Conservation (phyloP, 768 basidiomycete genomes). For the Lanmaoa pseudosensibilis region DNA sequence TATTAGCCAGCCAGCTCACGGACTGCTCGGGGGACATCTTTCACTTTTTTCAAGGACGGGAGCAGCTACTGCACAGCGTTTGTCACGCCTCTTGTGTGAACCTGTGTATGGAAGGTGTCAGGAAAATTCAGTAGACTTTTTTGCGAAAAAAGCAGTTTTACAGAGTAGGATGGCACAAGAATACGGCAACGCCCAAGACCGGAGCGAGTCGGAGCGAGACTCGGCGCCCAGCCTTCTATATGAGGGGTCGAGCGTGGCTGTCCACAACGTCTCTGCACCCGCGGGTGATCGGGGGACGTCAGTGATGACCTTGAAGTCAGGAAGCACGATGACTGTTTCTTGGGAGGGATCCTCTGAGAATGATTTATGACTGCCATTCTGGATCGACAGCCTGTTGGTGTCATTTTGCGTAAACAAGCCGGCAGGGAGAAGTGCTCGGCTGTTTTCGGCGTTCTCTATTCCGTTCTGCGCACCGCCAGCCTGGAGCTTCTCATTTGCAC, state of each 20-base stretch:
- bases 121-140: background rate
- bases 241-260: constrained; percentile 58
- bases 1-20: constrained; percentile 1
- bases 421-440: constrained; percentile 22
- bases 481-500: constrained; percentile 19
- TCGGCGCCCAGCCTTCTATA: constrained; percentile 48
- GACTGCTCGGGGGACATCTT: constrained; percentile 24
- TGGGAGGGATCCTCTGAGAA: constrained; percentile 56
- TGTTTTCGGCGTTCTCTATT: constrained; percentile 2
- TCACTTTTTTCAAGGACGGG: constrained; percentile 77
- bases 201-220: constrained; percentile 48
- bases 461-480: constrained; percentile 2
- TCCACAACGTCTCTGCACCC: constrained; percentile 73
- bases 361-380: constrained; percentile 82
- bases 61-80: constrained; percentile 86
- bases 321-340: constrained; percentile 86
- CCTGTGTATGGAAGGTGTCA: constrained; percentile 44
- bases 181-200: constrained; percentile 85
- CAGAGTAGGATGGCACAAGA: constrained; percentile 88
- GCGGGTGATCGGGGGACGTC: constrained; percentile 62
- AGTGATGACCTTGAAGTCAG: constrained; percentile 84
- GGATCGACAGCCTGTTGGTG: constrained; percentile 59
- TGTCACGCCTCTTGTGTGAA: constrained; percentile 92
- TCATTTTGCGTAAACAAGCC: constrained; percentile 63
- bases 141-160: constrained; percentile 37